Percentiles rank a stretch among this genome's conserved stretches.
Conservation (phyloP, 1,284 basidiomycete genomes). For the Jaminaea rosea region DNA sequence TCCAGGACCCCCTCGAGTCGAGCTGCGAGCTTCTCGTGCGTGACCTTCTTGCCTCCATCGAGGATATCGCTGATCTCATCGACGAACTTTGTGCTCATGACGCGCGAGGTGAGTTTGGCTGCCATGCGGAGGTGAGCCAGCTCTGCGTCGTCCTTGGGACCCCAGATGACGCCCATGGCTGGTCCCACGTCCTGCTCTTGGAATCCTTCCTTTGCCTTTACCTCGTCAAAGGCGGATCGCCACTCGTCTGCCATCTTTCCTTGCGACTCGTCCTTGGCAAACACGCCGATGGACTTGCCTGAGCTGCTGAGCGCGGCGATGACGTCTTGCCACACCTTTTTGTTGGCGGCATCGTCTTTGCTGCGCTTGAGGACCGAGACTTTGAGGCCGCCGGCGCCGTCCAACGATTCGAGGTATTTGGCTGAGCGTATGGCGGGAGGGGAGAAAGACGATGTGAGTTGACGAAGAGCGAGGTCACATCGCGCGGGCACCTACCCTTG, state of each 20-base stretch:
- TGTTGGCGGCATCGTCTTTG: conserved; percentile 48
- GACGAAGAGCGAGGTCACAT: neutral
- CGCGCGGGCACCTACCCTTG: conserved; percentile 59
- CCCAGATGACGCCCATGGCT: conserved; percentile 68
- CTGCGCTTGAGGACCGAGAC: conserved; percentile 46
- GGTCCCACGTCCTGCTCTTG: conserved; percentile 69
- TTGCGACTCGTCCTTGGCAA: conserved; percentile 66
- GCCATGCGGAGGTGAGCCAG: conserved; percentile 52
- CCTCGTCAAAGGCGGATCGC: conserved; percentile 51
- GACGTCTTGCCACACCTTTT: conserved; percentile 42
- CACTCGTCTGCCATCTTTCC: conserved; percentile 75
- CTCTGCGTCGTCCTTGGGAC: conserved; percentile 83
- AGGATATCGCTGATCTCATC: conserved; percentile 80
- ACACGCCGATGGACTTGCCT: conserved; percentile 46
- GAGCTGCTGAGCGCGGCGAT: conserved; percentile 8
- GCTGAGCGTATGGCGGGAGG: conserved; percentile 10
- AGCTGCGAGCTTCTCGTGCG: conserved; percentile 73
- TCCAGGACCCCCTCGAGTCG: conserved; percentile 77
- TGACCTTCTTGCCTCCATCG: conserved; percentile 79
- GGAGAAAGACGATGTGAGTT: neutral
- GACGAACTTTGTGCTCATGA: conserved; percentile 76
- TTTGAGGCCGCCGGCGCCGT: conserved; percentile 23
- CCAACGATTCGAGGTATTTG: conserved; percentile 30
- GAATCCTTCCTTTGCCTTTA: conserved; percentile 46
- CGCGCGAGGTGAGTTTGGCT: conserved; percentile 70